phyloP scores from a whole-genome alignment of 345 rosid species.

The Durio zibethinus region DNA sequence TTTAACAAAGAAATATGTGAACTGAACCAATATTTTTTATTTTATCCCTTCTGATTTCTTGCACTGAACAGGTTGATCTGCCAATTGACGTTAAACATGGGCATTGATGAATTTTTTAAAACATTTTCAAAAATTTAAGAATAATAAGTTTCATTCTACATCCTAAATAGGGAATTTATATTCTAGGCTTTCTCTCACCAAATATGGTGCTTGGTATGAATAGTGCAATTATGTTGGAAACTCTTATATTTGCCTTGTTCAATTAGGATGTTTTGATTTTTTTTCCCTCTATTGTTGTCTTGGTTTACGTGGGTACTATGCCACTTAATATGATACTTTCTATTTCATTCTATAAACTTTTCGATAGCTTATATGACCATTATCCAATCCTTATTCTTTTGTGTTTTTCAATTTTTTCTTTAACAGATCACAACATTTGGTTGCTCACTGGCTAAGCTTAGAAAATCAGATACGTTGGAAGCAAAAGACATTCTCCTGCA shows the following conservation, averaged over 20 bases:
- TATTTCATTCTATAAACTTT: neutral
- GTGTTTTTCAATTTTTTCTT: neutral
- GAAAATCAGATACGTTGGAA: slow-evolving; percentile 88
- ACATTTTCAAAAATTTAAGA: neutral
- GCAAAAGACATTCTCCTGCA: slow-evolving; percentile 94
- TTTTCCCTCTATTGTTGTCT: neutral
- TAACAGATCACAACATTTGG: slow-evolving; percentile 88
- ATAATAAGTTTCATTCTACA: neutral
- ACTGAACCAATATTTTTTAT: neutral
- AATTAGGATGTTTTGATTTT: neutral
- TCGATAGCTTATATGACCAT: neutral
- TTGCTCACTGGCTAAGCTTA: slow-evolving; percentile 94
- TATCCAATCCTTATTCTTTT: neutral
- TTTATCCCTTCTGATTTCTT: neutral
- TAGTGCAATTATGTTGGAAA: neutral
- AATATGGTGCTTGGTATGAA: neutral
- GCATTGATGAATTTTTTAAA: neutral
- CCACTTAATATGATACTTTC: neutral
- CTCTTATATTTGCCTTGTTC: neutral
- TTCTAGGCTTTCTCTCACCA: neutral
- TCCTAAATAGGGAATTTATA: neutral
- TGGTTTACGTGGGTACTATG: neutral
- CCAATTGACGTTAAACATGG: neutral
- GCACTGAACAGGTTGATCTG: neutral
- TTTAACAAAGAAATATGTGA: neutral